Evolutionary conservation across 257 asterid species (phyloP), one percentile per base, ranked within the genome.

Genomic region (Phtheirospermum japonicum): DNA sequence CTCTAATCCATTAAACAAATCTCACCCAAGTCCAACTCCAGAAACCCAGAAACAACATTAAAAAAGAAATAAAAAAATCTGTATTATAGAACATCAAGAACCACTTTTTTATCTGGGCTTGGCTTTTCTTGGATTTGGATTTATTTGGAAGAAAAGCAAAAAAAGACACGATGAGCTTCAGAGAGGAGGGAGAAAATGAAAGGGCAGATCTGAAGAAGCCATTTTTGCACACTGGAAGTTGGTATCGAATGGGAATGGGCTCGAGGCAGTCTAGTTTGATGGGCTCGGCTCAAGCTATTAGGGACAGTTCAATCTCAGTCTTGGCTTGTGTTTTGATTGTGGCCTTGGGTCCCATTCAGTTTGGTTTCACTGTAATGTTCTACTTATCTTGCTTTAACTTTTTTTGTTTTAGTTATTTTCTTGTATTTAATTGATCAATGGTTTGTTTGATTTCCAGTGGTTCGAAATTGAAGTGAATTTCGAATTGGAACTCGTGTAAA

Each of bases 161-260:
- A n/a, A n/a, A n/a, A n/a, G n/a, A 16, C 4, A 79, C 57, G 64
- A 91, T 91, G 98, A 87, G 96, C 80, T 85, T 77, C 75, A 71
- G 87, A 64, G 96, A 88, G 60, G 98, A 91, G n/a, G 75, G 89
- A 79, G 92, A 85, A 6, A 95, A 86, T 63, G 91, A 83, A 10
- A 79, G 94, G 63, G 83, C 82, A 6, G 97, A 85, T 78, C 81
- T 85, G 68, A 72, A 78, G 87, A 87, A 90, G 77, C 97, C 97
- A 48, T 87, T 90, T 73, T 69, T 90, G 54, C 95, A 90, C 20
- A 90, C 96, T 4, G 97, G 96, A 67, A 90, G 97, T 72, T 90
- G 96, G 97, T 90, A 90, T 34, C 75, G 93, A 18, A 87, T 90
- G 97, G 83, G 96, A 0, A 87, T 90, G 97, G 84, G 97, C 0